Percentiles rank a stretch among this genome's conserved stretches.
These are phyloP conservation scores for Barnettozyma californica DNA, from an alignment of 805 yeast species.

Conservation along the genomic window DNA sequence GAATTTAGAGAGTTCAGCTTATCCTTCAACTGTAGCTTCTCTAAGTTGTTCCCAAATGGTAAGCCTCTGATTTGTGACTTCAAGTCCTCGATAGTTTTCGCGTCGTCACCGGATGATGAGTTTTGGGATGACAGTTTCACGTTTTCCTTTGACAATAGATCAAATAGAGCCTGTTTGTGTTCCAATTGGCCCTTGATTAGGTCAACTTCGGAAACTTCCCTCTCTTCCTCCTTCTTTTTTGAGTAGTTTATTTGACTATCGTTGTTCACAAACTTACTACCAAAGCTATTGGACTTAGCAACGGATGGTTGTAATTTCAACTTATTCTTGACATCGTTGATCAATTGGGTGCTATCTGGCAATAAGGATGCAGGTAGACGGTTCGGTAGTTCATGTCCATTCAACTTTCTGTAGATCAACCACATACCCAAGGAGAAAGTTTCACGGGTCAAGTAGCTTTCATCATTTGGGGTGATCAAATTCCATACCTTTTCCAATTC, in stretches of 20 bases:
- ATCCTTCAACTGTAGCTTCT: constrained; percentile 41
- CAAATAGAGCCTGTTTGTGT: constrained; percentile 66
- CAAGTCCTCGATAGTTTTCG: constrained; percentile 56
- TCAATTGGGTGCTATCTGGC: constrained; percentile 76
- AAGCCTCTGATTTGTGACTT: constrained; percentile 51
- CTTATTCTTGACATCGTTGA: constrained; percentile 66
- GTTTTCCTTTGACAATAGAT: constrained; percentile 53
- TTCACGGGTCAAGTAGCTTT: constrained; percentile 80
- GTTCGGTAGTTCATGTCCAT: constrained; percentile 81
- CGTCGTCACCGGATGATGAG: constrained; percentile 31
- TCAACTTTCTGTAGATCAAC: constrained; percentile 82
- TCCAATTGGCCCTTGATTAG: constrained; percentile 59
- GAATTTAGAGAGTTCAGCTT: constrained; percentile 63
- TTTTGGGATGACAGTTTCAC: neutral
- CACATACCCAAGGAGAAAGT: constrained; percentile 98
- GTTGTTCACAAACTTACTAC: constrained; percentile 65
- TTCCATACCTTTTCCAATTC: constrained; percentile 93
- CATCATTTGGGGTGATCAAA: constrained; percentile 73
- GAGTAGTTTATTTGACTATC: constrained; percentile 60
- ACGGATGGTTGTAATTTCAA: constrained; percentile 20
- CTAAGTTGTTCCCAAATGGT: constrained; percentile 33
- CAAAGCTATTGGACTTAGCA: constrained; percentile 20
- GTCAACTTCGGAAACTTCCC: constrained; percentile 30
- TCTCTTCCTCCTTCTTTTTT: constrained; percentile 48
- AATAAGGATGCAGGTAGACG: constrained; percentile 82